Evolutionary conservation across 805 yeast genomes (phyloP).

Genomic region (Saccharomycopsis oosterbeekiorum): DNA sequence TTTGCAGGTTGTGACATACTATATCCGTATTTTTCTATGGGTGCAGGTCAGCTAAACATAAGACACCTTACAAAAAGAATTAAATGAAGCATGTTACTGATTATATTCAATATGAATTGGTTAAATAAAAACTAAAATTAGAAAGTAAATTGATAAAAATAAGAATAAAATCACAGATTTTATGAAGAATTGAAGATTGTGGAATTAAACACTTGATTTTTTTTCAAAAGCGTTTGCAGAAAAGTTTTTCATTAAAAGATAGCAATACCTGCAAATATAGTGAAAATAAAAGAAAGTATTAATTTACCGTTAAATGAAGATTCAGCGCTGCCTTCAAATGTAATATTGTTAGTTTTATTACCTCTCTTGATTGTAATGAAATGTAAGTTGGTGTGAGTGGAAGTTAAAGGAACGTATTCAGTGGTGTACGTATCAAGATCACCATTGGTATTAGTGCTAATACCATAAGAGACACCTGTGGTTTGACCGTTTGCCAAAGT

Average conservation of each 20-base stretch:
- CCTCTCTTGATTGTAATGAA: slow-evolving; percentile 15
- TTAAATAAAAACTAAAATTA: neutral
- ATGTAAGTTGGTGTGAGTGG: slow-evolving; percentile 16
- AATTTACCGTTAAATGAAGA: neutral
- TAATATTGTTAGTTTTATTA: slow-evolving; percentile 2
- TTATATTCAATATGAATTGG: neutral
- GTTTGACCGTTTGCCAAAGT: slow-evolving; percentile 12
- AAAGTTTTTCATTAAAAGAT: neutral
- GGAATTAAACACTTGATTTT: neutral
- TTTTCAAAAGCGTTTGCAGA: too few species aligned
- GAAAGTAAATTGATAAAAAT: neutral
- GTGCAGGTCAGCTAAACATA: neutral
- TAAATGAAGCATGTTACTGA: neutral
- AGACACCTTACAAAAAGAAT: neutral
- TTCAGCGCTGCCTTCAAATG: slow-evolving; percentile 7
- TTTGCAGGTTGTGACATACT: neutral
- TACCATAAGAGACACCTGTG: slow-evolving; percentile 16
- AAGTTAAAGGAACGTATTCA: slow-evolving; percentile 16
- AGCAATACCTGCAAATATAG: neutral
- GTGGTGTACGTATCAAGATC: slow-evolving; percentile 14
- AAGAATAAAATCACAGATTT: neutral
- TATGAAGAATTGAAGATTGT: neutral
- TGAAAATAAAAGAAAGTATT: neutral
- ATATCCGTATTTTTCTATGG: neutral
- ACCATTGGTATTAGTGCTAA: slow-evolving; percentile 4